Evolutionary conservation across 768 basidiomycete genomes (phyloP), one percentile per base, ranked within the genome.

Genomic region (Hydnum rufescens): DNA sequence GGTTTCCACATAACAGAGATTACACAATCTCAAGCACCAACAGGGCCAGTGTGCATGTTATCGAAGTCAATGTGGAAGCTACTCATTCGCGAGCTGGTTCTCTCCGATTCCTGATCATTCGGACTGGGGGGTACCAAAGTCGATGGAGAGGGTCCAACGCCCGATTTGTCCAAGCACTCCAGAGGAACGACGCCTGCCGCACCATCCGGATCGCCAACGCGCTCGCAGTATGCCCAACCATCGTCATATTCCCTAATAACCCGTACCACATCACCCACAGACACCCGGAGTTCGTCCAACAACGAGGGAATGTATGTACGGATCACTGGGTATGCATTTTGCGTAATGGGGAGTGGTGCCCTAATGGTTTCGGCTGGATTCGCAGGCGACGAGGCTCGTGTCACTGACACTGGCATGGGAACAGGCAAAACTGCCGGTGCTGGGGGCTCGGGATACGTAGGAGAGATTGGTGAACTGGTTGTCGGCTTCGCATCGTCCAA

Each of bases 241-340:
- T 50, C 49, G 26, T 50, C 49, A 50, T 30, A 50, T 31, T 50
- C 49, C 28, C 26, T 50, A 26, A 50, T 32, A 16, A 50, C 25
- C 26, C 13, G 8, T 16, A 50, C 49, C 18, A 28, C 6, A 32
- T 50, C 49, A 31, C 49, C 49, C 13, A 32, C 49, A 16, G 6
- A 18, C 18, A 50, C 28, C 5, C 26, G 6, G 28, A 50, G 32
- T 28, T 50, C 49, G 49, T 50, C 49, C 18, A 16, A 25, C 6
- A 50, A 31, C 26, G 49, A 18, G 32, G 49, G 49, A 16, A 32
- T 25, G 25, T 50, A 50, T 18, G 49, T 50, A 25, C 49, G 49
- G 23, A 32, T 26, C 5, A 50, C 49, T 8, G 32, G 29, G 30
- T 19, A 30, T 23, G 49, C 13, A 32, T 28, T 32, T 29, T 6